These are phyloP conservation scores for Akanthomyces muscarius DNA, from an alignment of 2,329 filamentous ascomycete species.

Conservation along the genomic window DNA sequence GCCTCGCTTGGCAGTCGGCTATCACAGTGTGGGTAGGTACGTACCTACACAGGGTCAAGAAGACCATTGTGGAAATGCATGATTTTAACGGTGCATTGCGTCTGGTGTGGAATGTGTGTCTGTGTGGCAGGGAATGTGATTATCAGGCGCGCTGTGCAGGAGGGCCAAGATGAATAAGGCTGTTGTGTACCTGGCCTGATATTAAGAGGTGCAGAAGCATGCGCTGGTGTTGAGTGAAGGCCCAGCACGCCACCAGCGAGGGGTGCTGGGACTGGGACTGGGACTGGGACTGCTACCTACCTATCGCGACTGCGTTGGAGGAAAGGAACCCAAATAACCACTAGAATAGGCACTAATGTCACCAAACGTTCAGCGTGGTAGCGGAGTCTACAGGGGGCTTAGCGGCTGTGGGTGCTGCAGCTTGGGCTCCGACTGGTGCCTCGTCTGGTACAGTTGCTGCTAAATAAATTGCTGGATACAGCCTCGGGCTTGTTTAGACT, in stretches of 20 bases:
- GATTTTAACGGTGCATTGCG: background rate
- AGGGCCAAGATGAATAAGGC: background rate
- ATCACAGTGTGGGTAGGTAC: background rate
- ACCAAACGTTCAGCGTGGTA: background rate
- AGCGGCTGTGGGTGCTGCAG: background rate
- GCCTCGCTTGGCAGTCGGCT: background rate
- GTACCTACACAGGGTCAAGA: background rate
- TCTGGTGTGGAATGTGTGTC: background rate
- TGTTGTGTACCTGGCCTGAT: background rate
- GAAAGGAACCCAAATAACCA: constrained; percentile 1
- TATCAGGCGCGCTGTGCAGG: background rate
- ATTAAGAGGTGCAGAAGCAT: background rate
- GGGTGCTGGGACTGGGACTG: background rate
- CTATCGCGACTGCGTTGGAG: background rate
- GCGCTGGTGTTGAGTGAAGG: too few species aligned
- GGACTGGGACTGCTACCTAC: background rate
- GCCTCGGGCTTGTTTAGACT: background rate
- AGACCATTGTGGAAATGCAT: background rate
- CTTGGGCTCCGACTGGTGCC: background rate
- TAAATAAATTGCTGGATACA: background rate
- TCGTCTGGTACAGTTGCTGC: background rate
- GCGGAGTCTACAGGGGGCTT: background rate
- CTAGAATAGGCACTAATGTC: background rate
- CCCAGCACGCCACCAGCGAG: background rate
- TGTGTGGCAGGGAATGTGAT: background rate